phyloP scores from a whole-genome alignment of 352 stramenopile genomes.

The Salisapilia sapeloensis region DNA sequence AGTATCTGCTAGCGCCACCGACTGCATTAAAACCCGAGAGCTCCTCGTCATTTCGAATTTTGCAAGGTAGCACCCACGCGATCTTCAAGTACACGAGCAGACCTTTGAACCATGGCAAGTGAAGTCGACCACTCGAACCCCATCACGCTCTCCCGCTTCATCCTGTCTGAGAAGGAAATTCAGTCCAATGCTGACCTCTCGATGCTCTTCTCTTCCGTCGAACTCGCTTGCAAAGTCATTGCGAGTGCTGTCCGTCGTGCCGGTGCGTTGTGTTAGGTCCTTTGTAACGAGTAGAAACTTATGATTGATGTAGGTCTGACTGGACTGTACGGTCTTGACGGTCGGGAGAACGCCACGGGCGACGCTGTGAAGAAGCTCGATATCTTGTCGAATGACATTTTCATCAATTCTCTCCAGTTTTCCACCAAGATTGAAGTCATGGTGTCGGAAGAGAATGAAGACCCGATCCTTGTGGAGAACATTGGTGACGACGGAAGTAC shows the following conservation, averaged over 20 bases:
- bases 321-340: conserved; percentile 90
- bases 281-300: not conserved
- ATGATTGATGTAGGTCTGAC: conserved; percentile 18
- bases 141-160: conserved; percentile 90
- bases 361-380: conserved; percentile 99
- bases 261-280: conserved; percentile 16
- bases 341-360: conserved; percentile 92
- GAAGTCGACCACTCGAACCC: conserved; percentile 65
- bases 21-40: too few species aligned
- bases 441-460: conserved; percentile 96
- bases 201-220: conserved; percentile 93
- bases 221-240: conserved; percentile 95
- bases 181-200: conserved; percentile 88
- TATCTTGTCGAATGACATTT: conserved; percentile 96
- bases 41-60: conserved; percentile 1
- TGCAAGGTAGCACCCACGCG: not conserved
- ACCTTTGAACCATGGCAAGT: conserved; percentile 22
- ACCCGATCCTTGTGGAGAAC: conserved; percentile 90
- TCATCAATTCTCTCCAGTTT: conserved; percentile 94
- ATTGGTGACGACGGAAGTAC: conserved; percentile 14
- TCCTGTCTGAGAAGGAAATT: conserved; percentile 83
- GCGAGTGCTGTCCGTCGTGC: conserved; percentile 92
- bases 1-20: too few species aligned
- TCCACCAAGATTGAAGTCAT: conserved; percentile 95
- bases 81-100: too few species aligned